Evolutionary conservation across 2,329 filamentous ascomycete species (phyloP), one percentile per base, ranked within the genome.

Genomic region (Celoporthe dispersa): DNA sequence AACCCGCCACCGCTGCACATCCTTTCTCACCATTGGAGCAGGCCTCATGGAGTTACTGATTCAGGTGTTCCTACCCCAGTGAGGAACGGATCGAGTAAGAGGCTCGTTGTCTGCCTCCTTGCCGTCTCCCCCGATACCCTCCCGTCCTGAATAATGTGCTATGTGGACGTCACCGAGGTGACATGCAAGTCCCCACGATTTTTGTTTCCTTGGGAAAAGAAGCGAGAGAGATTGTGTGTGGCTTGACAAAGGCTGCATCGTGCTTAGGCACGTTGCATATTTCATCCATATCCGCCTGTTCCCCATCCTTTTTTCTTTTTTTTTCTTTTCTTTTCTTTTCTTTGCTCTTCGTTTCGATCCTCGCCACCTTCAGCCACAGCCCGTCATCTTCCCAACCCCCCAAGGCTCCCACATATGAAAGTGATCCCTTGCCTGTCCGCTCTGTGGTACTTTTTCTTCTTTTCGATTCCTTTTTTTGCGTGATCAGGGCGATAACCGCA

Each of bases 241-340:
- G 31, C 31, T 60, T 60, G 33, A 60, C 22, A 12, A 12, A 35
- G 57, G 31, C 31, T 7, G 31, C 33, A 37, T 35, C 31, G 33
- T 60, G 57, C 57, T 60, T 11, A 60, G 57, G 57, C 33, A 60
- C 16, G 22, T n/a, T 37, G 57, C 16, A 60, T n/a, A 60, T 60
- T 37, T 60, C 1, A 60, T 14, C 19, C 57, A 60, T 60, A 33
- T 37, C 57, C 11, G 31, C 57, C 57, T 60, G 31, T 60, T 60
- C 31, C 33, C 8, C 12, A 31, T 55, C 25, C 7, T 48, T 48
- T n/a, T n/a, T 9, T n/a, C 19, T n/a, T 22, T 19, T 7, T 44
- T 44, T 22, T 14, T 44, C 37, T n/a, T n/a, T 14, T 39, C 12
- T 14, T 39, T 39, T 39, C 37, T 11, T 39, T 39, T 9, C 12